Evolutionary conservation across 164 flowering plant species (phyloP), one percentile per base, ranked within the genome.

Genomic region (Sextonia rubra): DNA sequence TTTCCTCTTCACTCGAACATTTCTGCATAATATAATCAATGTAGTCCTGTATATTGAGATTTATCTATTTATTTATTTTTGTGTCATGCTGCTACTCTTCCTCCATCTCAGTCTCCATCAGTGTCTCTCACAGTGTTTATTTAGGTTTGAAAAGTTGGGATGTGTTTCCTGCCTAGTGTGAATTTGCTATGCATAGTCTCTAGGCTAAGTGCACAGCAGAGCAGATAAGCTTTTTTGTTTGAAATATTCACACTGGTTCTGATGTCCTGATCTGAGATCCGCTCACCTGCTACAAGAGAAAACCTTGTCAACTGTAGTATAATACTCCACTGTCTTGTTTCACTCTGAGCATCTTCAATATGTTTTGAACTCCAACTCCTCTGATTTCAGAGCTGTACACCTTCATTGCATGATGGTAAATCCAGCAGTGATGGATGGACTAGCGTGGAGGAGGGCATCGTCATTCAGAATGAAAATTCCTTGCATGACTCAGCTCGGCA

Each of bases 371-470:
- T 69, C 23, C 18, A 2, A 3, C 12, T 4, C 5, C 60, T 60
- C 27, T 68, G 27, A 20, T 74, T 70, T 63, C 80, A 92, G 97
- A 88, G 82, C 74, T 92, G 97, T 81, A 83, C 77, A 15, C 72
- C 55, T 44, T 30, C 75, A 17, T 5, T 6, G 14, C 30, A 78
- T 56, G 25, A 66, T 52, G 82, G 71, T 24, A 73, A 72, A 8
- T 65, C 71, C 56, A 69, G 48, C 68, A 49, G 15, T 63, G 72
- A 73, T 6, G 86, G 75, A 47, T 91, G 98, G 96, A 64, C 71
- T 69, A 84, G 88, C 62, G 84, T 82, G 17, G 91, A 91, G 80
- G 98, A 91, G 79, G 82, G 82, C 65, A 83, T 85, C 69, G 11
- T 84, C 9, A 63, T 85, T 30, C 91, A 92, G 66, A 61, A 47